A percentile compares a stretch with the other conserved stretches of the same genome.
Evolutionary conservation across 1,284 basidiomycete species (phyloP).

Genomic region (Psilocybe mexicana): DNA sequence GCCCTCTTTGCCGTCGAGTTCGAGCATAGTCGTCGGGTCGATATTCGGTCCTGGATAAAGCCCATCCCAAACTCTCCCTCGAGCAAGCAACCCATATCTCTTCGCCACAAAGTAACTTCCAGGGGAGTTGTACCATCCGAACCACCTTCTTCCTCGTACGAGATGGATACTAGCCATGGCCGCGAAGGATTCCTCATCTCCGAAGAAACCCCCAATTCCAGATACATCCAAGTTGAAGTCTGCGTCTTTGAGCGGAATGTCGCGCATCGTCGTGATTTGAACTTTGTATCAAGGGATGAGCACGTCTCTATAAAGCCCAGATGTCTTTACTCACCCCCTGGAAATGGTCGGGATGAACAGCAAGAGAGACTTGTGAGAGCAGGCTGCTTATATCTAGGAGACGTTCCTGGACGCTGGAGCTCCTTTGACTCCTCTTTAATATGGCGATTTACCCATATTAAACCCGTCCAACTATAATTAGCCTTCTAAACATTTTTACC

Average conservation of each 20-base stretch:
- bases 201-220: slow-evolving; percentile 18
- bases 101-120: slow-evolving; percentile 18
- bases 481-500: not conserved
- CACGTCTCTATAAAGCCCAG: no score
- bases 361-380: not conserved
- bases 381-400: not conserved
- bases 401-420: not conserved
- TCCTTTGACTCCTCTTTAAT: not conserved
- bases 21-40: slow-evolving; percentile 13
- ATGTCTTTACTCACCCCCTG: not conserved
- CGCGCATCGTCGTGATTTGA: not conserved
- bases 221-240: slow-evolving; percentile 17
- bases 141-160: slow-evolving; percentile 12
- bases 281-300: not conserved
- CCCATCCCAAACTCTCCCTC: slow-evolving; percentile 19
- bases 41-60: slow-evolving; percentile 16
- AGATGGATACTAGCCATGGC: slow-evolving; percentile 20
- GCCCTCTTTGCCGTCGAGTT: slow-evolving; percentile 15
- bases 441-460: not conserved
- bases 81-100: slow-evolving; percentile 15
- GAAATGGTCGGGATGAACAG: not conserved
- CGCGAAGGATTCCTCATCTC: slow-evolving; percentile 19
- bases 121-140: slow-evolving; percentile 21
- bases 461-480: not conserved
- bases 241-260: slow-evolving; percentile 1